Conservation (phyloP, 106 monocot species). For the Apostasia ramifera region DNA sequence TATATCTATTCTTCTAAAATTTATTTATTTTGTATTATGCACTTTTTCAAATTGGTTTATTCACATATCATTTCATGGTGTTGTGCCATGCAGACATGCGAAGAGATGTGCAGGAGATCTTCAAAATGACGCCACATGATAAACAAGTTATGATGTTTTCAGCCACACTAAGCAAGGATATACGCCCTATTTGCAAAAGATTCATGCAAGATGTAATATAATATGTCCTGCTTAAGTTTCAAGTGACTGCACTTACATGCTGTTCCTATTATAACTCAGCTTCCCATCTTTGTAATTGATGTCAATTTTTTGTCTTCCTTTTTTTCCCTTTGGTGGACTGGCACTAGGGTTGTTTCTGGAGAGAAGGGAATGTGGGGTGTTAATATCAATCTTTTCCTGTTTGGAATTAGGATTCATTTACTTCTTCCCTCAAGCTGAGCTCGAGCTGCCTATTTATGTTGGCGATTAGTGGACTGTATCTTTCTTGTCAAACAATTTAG, state of each 20-base stretch:
- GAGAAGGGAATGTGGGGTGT: not conserved
- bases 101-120: constrained; percentile 98
- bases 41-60: not conserved
- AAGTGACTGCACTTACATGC: not conserved
- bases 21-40: not conserved
- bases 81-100: constrained; percentile 83
- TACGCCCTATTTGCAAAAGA: constrained; percentile 96
- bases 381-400: not conserved
- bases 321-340: not conserved
- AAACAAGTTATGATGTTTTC: constrained; percentile 99
- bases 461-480: too few species aligned
- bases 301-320: not conserved
- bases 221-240: constrained; percentile 21
- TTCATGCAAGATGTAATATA: constrained; percentile 99
- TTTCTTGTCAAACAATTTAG: too few species aligned
- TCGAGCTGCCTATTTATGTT: too few species aligned
- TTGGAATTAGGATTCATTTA: too few species aligned
- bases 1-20: not conserved
- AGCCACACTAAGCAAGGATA: constrained; percentile 99
- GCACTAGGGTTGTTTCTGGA: not conserved
- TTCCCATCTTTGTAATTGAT: not conserved
- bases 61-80: constrained; percentile 11
- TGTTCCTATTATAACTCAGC: constrained; percentile 11
- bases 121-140: constrained; percentile 99
- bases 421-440: too few species aligned